A percentile compares a stretch with the other conserved stretches of the same genome.
These are phyloP conservation scores for Cubamyces sp. DNA, from an alignment of 768 basidiomycete genomes.

Conservation along the genomic window DNA sequence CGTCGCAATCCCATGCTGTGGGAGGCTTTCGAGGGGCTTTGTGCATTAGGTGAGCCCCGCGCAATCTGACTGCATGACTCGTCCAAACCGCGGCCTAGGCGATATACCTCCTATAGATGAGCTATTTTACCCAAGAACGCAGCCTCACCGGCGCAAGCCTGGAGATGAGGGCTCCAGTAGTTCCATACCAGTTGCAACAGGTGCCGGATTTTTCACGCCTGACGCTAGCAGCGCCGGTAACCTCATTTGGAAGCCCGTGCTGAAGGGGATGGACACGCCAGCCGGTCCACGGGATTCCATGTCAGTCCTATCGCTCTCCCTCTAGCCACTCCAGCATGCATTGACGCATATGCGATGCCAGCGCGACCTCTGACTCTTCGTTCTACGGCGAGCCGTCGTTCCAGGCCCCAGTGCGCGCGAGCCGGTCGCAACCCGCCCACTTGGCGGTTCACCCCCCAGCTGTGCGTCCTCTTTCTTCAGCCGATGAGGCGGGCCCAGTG, in stretches of 20 bases:
- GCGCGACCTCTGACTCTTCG: conserved; percentile 60
- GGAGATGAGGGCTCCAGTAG: conserved; percentile 54
- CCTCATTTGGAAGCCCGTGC: conserved; percentile 62
- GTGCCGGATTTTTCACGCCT: conserved; percentile 78
- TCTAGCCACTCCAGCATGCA: not conserved
- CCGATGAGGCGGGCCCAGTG: conserved; percentile 80
- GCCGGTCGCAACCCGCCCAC: conserved; percentile 38
- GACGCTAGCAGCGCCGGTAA: conserved; percentile 60
- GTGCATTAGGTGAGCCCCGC: conserved; percentile 63
- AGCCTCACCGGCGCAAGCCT: conserved; percentile 52
- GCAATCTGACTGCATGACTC: conserved; percentile 6
- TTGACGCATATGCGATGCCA: conserved; percentile 30
- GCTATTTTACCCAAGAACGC: conserved; percentile 66
- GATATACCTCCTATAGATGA: conserved; percentile 72
- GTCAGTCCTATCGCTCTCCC: conserved; percentile 43
- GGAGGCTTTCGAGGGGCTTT: conserved; percentile 93
- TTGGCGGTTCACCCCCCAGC: conserved; percentile 48
- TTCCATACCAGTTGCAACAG: conserved; percentile 57
- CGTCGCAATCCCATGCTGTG: conserved; percentile 78
- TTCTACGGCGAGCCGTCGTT: conserved; percentile 63
- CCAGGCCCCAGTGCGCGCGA: conserved; percentile 41
- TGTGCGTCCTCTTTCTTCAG: conserved; percentile 76
- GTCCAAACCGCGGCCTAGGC: conserved; percentile 46
- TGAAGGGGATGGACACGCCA: conserved; percentile 60
- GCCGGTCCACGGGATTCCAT: conserved; percentile 62